Evolutionary conservation across 192 early-diverging fungal genomes (phyloP), one percentile per base, ranked within the genome.

Genomic region (Chytriomyces sp.): DNA sequence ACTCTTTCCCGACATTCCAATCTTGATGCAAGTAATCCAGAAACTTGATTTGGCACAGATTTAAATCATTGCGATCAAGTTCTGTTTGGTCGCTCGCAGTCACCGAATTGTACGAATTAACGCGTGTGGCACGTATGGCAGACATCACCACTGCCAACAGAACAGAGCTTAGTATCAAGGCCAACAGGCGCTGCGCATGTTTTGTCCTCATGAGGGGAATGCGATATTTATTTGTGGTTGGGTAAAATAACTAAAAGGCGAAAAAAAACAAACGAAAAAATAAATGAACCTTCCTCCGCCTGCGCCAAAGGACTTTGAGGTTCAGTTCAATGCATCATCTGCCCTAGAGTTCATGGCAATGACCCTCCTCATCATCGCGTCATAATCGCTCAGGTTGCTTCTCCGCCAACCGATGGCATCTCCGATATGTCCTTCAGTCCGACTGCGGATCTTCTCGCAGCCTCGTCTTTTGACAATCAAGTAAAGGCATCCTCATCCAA

Each of bases 381-480:
- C 23, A 23, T 4, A n/a, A 20, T 47, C 48, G 26, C 47, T 28
- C n/a, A 76, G 75, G 75, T 76, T 13, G 46, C 75, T 35, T 18
- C 35, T 7, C 64, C 64, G 16, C 75, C 75, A 7, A 76, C 75
- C 1, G 75, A 76, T 49, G 75, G 75, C 44, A 60, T 98, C 74
- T 94, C 93, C 18, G 89, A 86, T 61, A 72, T 99, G 28, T 78
- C 88, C 45, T 99, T 96, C 79, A 93, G 91, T 26, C 89, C 95
- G 5, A 83, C 87, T 69, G 92, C 92, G 8, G 93, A 98, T 77
- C 92, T 90, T 61, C 82, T 99, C 46, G 92, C 96, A 5, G 96
- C 92, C 0, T 86, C 91, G 28, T 95, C 93, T 16, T 99, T 97
- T 95, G 96, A 98, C 79, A 93, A 93, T 81, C 85, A 88, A 64